Percentiles rank a stretch among this genome's conserved stretches.
Evolutionary conservation across 2,329 filamentous ascomycete species (phyloP).

Genomic region (Xylariales sp.): DNA sequence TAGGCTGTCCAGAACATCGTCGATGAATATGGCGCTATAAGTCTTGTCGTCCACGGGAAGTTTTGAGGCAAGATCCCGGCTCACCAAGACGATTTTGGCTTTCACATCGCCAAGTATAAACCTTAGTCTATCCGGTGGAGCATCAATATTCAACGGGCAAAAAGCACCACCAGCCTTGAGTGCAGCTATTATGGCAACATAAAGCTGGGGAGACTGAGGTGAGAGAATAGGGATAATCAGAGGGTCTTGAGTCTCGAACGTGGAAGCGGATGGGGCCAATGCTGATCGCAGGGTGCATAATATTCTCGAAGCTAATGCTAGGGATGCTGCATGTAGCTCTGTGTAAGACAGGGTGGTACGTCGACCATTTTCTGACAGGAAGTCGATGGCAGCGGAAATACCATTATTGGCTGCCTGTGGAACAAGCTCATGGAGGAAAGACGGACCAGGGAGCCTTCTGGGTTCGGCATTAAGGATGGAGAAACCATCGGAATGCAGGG

Average conservation of each 20-base stretch:
- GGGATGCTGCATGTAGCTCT: conserved; percentile 69
- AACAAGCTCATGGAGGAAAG: conserved; percentile 66
- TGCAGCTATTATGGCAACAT: conserved; percentile 80
- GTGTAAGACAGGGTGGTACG: conserved; percentile 67
- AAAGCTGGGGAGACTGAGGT: conserved; percentile 80
- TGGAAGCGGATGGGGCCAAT: background rate
- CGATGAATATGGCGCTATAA: conserved; percentile 54
- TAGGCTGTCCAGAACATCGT: conserved; percentile 37
- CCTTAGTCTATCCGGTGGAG: conserved; percentile 78
- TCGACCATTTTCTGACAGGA: conserved; percentile 61
- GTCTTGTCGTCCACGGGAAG: conserved; percentile 51
- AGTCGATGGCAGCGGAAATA: conserved; percentile 69
- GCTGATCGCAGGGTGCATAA: conserved; percentile 48
- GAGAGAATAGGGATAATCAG: conserved; percentile 79
- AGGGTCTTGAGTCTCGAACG: conserved; percentile 42
- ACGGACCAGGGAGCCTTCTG: conserved; percentile 59
- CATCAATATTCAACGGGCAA: conserved; percentile 84
- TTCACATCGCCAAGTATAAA: conserved; percentile 85
- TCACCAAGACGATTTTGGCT: conserved; percentile 76
- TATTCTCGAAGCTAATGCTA: conserved; percentile 66
- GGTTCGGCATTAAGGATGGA: conserved; percentile 71
- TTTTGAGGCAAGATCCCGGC: conserved; percentile 57
- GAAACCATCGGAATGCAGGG: conserved; percentile 46
- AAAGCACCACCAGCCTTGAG: conserved; percentile 87
- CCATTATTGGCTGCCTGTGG: conserved; percentile 50